Conservation (phyloP, 495 filamentous ascomycete species). For the Neurospora discreta region DNA sequence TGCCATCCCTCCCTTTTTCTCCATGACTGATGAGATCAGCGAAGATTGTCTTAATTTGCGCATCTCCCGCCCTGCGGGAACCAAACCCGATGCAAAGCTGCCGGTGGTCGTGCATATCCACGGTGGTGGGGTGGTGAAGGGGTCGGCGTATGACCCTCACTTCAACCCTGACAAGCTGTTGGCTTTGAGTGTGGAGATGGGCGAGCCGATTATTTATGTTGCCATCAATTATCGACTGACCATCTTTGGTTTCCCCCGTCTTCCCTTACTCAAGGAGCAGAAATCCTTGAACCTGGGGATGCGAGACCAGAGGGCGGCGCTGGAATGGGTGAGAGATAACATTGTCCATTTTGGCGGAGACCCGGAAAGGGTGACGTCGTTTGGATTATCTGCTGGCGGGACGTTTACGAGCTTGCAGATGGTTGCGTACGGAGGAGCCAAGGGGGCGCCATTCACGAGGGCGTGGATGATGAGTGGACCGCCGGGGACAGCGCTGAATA, state of each 20-base stretch:
- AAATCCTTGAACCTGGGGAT: constrained; percentile 20
- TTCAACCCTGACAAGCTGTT: constrained; percentile 26
- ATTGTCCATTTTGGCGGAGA: constrained; percentile 39
- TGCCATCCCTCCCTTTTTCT: constrained; percentile 26
- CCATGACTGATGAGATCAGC: constrained; percentile 21
- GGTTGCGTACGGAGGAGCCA: constrained; percentile 20
- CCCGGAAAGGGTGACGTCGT: constrained; percentile 20
- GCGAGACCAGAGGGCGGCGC: constrained; percentile 16
- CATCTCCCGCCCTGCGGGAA: constrained; percentile 25
- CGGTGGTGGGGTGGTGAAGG: constrained; percentile 28
- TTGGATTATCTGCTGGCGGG: constrained; percentile 6
- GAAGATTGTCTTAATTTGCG: constrained; percentile 34
- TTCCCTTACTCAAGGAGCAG: constrained; percentile 4
- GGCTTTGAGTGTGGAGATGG: constrained; percentile 24
- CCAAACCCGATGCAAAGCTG: constrained; percentile 16
- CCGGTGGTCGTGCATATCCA: constrained; percentile 34
- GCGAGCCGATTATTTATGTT: constrained; percentile 24
- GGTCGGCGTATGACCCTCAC: constrained; percentile 25
- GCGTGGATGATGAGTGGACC: constrained; percentile 34
- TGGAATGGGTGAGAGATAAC: constrained; percentile 31
- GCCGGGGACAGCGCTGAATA: constrained; percentile 32
- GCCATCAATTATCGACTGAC: constrained; percentile 19
- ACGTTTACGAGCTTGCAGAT: constrained; percentile 25
- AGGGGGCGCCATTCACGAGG: constrained; percentile 21
- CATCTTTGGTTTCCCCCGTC: constrained; percentile 15